These are phyloP conservation scores for Trifolium repens DNA, from an alignment of 306 rosid species.

Conservation along the genomic window DNA sequence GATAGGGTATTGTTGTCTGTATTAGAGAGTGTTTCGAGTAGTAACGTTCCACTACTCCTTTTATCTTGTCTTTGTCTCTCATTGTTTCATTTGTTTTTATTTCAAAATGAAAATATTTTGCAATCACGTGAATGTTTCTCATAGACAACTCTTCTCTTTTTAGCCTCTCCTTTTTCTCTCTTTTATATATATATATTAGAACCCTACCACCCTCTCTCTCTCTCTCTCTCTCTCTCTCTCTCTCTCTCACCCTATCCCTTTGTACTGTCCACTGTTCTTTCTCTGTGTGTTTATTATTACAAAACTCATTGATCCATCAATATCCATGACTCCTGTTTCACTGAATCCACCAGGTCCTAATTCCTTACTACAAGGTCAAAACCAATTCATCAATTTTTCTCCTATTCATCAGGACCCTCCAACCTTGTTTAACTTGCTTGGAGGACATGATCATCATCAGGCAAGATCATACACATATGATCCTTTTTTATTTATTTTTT, in stretches of 20 bases:
- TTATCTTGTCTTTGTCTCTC: constrained; percentile 54
- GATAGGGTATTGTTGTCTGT: constrained; percentile 54
- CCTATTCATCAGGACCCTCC: constrained; percentile 42
- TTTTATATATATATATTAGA: constrained; percentile 30
- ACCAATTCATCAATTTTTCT: constrained; percentile 45
- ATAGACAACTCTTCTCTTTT: constrained; percentile 46
- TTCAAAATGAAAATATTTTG: constrained; percentile 14
- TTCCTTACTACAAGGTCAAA: constrained; percentile 45
- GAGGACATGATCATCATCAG: constrained; percentile 51
- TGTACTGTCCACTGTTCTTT: constrained; percentile 40
- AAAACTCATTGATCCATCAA: not conserved
- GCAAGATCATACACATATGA: constrained; percentile 47
- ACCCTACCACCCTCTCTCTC: constrained; percentile 41
- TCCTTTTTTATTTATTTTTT: not conserved
- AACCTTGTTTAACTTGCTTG: constrained; percentile 40
- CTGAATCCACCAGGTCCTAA: constrained; percentile 51
- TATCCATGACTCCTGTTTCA: constrained; percentile 61
- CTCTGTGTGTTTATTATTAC: not conserved
- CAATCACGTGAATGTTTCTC: constrained; percentile 70
- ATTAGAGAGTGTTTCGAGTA: constrained; percentile 48
- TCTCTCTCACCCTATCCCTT: constrained; percentile 45
- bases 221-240: constrained; percentile 30
- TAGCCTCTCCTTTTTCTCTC: constrained; percentile 27
- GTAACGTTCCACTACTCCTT: constrained; percentile 57
- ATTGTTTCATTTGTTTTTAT: constrained; percentile 23